phyloP scores from a whole-genome alignment of 768 basidiomycete species.

The Gymnopilus dilepis region DNA sequence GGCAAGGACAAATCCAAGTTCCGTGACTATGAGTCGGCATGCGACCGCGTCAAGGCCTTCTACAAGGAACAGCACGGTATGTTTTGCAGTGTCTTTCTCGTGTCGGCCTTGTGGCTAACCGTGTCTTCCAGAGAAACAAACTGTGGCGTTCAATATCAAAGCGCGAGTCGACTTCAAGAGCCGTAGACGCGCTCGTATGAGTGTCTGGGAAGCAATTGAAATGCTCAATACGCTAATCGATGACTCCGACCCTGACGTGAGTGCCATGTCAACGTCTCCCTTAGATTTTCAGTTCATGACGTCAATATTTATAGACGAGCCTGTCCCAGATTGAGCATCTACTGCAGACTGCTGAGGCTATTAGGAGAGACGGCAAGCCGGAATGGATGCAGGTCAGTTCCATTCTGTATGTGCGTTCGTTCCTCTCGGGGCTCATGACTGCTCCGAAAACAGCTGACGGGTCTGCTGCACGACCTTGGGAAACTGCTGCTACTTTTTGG shows the following conservation, averaged over 20 bases:
- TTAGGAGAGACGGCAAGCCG: conserved; percentile 83
- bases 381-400: conserved; percentile 85
- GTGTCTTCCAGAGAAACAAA: conserved; percentile 73
- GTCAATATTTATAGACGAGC: conserved; percentile 54
- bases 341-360: conserved; percentile 91
- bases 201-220: conserved; percentile 87
- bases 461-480: conserved; percentile 88
- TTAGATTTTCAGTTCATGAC: conserved; percentile 25
- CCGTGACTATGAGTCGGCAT: conserved; percentile 76
- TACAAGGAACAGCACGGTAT: conserved; percentile 81
- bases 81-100: conserved; percentile 5
- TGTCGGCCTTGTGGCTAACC: not conserved
- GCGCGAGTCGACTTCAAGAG: conserved; percentile 77
- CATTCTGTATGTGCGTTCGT: not conserved
- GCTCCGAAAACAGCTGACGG: conserved; percentile 56
- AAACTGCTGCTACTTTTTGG: conserved; percentile 86
- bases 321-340: conserved; percentile 90
- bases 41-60: conserved; percentile 78
- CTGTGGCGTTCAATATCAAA: conserved; percentile 81
- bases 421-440: not conserved
- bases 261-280: conserved; percentile 24
- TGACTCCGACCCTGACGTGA: conserved; percentile 89
- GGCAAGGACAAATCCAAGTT: conserved; percentile 70
- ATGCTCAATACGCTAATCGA: conserved; percentile 87
- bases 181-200: conserved; percentile 73